Conservation (phyloP, 2,329 filamentous ascomycete species). For the Xylariaceae sp. region DNA sequence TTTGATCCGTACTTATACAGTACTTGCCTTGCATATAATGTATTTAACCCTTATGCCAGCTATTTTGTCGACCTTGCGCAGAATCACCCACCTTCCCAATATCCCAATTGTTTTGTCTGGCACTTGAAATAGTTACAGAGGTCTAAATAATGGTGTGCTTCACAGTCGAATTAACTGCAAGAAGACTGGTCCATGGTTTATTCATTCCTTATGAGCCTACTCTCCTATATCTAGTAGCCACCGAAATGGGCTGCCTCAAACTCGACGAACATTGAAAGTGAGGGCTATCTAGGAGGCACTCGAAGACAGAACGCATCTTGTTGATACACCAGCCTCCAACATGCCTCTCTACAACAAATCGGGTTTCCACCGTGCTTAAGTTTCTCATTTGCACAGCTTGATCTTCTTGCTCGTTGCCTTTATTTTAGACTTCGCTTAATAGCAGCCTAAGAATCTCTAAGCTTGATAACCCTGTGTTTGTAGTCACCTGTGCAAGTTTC, state of each 20-base stretch:
- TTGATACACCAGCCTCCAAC: neutral
- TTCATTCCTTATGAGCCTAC: conserved; percentile 5
- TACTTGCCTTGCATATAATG: too few species aligned
- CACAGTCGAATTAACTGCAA: too few species aligned
- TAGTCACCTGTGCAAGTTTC: conserved; percentile 14
- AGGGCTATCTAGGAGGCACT: neutral
- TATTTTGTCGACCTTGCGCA: too few species aligned
- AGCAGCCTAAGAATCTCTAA: conserved; percentile 4
- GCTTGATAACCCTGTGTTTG: conserved; percentile 3
- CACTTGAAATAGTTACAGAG: too few species aligned
- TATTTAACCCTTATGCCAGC: too few species aligned
- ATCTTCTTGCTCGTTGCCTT: neutral
- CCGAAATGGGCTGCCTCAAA: neutral
- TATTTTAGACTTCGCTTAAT: neutral
- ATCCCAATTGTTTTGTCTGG: too few species aligned
- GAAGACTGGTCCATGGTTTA: neutral
- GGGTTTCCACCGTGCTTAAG: neutral
- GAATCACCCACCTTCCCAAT: too few species aligned
- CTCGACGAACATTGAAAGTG: conserved; percentile 1
- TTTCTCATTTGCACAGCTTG: neutral
- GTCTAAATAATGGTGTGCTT: too few species aligned
- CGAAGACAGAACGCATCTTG: neutral
- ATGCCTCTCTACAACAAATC: neutral
- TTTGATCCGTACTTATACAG: too few species aligned
- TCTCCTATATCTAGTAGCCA: conserved; percentile 7